Conservation (phyloP, 148 eudicot species). For the Simmondsia chinensis region DNA sequence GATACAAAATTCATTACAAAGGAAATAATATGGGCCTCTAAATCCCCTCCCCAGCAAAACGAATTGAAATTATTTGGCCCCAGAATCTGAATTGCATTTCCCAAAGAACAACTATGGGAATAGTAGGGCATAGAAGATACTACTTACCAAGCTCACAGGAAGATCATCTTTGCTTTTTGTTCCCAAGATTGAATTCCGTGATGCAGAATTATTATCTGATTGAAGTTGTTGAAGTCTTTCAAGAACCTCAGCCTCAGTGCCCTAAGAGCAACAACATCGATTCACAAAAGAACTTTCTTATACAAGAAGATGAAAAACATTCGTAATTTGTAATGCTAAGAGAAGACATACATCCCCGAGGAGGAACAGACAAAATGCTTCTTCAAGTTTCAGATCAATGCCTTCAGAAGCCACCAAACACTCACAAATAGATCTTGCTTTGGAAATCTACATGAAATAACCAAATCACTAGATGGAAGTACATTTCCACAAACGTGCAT, state of each 20-base stretch:
- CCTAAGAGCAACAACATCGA: too few relatives aligned
- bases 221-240: slow-evolving; percentile 69
- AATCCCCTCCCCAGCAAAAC: too few relatives aligned
- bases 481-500: background rate
- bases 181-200: slow-evolving; percentile 40
- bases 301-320: background rate
- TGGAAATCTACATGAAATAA: slow-evolving; percentile 62
- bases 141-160: slow-evolving; percentile 38
- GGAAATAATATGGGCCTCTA: background rate
- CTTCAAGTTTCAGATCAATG: slow-evolving; percentile 84
- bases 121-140: too few relatives aligned
- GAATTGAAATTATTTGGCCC: too few relatives aligned
- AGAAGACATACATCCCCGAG: slow-evolving; percentile 69
- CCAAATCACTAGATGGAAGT: slow-evolving; percentile 5
- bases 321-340: slow-evolving; percentile 1
- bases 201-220: slow-evolving; percentile 28
- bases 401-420: slow-evolving; percentile 82
- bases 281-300: slow-evolving; percentile 12
- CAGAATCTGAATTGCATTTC: too few relatives aligned
- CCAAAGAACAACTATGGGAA: too few relatives aligned
- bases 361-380: slow-evolving; percentile 70
- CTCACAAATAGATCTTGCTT: slow-evolving; percentile 75
- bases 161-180: slow-evolving; percentile 42
- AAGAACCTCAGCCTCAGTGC: slow-evolving; percentile 68
- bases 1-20: too few relatives aligned